These are phyloP conservation scores for Cylindrotheca fusiformis DNA, from an alignment of 108 stramenopile species.

Conservation along the genomic window DNA sequence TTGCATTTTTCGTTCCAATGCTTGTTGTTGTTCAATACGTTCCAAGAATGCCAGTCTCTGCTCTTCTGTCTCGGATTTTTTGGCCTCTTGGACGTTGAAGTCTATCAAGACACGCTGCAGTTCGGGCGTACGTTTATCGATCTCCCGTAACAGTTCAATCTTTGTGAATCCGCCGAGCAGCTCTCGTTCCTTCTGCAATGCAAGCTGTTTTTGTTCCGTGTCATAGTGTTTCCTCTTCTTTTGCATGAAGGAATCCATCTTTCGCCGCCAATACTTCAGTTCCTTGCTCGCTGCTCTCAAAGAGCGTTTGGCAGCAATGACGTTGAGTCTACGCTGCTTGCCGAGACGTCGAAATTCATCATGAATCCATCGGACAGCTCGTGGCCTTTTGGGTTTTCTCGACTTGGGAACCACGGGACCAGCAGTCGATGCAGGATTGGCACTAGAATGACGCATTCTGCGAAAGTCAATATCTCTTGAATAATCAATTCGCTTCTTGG, in stretches of 20 bases:
- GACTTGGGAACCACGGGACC: no score
- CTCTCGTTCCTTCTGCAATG: conserved; percentile 15
- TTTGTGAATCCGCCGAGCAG: conserved; percentile 18
- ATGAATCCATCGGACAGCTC: conserved; percentile 27
- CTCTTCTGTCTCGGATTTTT: conserved; percentile 7
- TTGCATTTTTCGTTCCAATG: conserved; percentile 26
- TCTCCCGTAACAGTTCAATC: conserved; percentile 28
- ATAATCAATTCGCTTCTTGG: background rate
- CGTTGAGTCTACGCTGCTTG: conserved; percentile 11
- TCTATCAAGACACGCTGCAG: conserved; percentile 3
- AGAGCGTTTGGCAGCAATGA: conserved; percentile 14
- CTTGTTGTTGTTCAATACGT: conserved; percentile 7
- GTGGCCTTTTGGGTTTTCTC: background rate
- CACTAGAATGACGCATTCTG: background rate
- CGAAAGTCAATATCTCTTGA: conserved; percentile 1
- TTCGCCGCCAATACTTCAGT: conserved; percentile 18
- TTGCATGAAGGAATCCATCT: background rate
- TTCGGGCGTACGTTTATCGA: conserved; percentile 30
- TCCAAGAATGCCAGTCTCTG: background rate
- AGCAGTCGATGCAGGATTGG: background rate
- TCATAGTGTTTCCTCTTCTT: conserved; percentile 1
- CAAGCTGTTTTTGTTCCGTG: background rate
- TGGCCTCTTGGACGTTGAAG: conserved; percentile 4
- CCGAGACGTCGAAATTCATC: conserved; percentile 36
- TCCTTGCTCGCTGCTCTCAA: conserved; percentile 20